Evolutionary conservation across 306 rosid genomes (phyloP), one percentile per base, ranked within the genome.

Genomic region (Dalbergia oliveri): DNA sequence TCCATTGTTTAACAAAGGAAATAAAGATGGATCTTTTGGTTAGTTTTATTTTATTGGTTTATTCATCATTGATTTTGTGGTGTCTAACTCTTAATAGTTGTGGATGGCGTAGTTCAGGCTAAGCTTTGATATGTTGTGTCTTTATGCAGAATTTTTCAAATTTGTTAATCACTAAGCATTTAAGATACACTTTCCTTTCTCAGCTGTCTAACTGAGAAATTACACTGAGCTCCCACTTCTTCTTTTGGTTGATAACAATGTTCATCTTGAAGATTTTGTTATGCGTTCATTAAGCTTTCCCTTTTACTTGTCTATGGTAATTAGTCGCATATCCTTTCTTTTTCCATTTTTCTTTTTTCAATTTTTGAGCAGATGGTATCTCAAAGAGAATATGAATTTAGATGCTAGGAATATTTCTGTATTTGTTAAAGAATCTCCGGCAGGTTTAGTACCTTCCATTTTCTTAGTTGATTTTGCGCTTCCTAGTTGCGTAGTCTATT

Each of bases 161-260:
- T 72, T 81, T 6, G 10, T 6, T 66, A 8, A 14, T 11, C 51
- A 18, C 43, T 66, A 39, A 35, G 63, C 51, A 37, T 63, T 79
- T 65, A 4, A 71, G n/a, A 15, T 3, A 12, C 14, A 15, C 11
- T 54, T 44, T 12, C 14, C 58, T 39, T 66, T 9, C 16, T 47
- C 11, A 45, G 11, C 13, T 12, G 26, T 70, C 51, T 63, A 33
- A 47, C 53, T 72, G 39, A 16, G 63, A 18, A 45, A 31, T 72
- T 59, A 4, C 35, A 23, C 49, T 16, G 18, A 73, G 7, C 19
- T 58, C 35, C 3, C 44, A 6, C 12, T 47, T 74, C 12, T 47
- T 74, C 56, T 58, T 69, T 31, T 56, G 18, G 16, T 56, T 64
- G 35, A 72, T 84, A 64, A 26, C 66, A 63, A 71, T 69, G 71